Base-by-base conservation (phyloP, 2,329 filamentous ascomycete genomes). In the Biscogniauxia mediterranea region DNA sequence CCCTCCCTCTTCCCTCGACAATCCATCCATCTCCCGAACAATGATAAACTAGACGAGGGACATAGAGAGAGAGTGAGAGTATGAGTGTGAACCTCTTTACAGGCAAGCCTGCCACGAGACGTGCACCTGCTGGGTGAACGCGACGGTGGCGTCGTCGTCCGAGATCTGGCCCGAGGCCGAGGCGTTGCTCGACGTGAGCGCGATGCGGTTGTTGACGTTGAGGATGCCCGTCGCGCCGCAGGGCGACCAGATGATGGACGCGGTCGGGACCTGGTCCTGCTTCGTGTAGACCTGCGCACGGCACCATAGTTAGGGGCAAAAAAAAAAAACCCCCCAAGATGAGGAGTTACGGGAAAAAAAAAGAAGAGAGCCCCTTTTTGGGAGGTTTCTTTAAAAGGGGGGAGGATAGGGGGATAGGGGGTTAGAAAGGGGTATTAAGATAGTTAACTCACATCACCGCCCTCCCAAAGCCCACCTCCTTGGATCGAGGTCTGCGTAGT, bases 161-260 rank as follows among this genome's bases (percentile, higher is more conserved):
- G 77, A 78, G 70, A 80, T 75, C 67, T 76, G 70, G 61, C 78
- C 78, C 7, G 61, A 69, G 61, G 78, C 78, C 20, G 66, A 69
- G 53, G 64, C 46, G 69, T 78, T 76, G 60, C 68, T 71, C 68
- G 73, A 74, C 57, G 74, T 75, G 54, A 80, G 71, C 19, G 75
- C 74, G 56, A 80, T 77, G 64, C 78, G 77, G 74, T 80, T 80
- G 73, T 80, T 80, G 69, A 80, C 72, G 71, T 80, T 80, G 68
- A 81, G 76, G 64, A 81, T 79, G 56, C 79, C 79, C 55, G 68
- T 75, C 61, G 77, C 77, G 59, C 79, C 79, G 69, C 79, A 80
- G 3, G 78, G 79, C 58, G 78, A 77, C 72, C 73, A 80, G 71
- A 80, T 79, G 68, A 78, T 69, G 58, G 76, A 76, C 17, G 78